phyloP scores from a whole-genome alignment of 306 rosid genomes.

The Vicia sativa region DNA sequence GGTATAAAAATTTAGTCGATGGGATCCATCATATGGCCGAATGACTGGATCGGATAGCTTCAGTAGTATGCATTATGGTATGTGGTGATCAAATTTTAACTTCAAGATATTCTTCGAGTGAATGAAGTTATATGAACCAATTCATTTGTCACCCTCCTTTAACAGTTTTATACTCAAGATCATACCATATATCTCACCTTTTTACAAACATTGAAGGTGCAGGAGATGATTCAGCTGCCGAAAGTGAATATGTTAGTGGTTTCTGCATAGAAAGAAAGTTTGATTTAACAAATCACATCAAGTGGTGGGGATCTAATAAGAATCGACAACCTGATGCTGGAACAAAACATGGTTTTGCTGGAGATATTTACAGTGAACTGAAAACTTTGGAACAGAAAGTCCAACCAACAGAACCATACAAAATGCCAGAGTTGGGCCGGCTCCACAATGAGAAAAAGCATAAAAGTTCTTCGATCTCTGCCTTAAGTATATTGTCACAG shows the following conservation, averaged over 20 bases:
- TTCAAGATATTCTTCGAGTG: slow-evolving; percentile 29
- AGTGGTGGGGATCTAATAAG: slow-evolving; percentile 95
- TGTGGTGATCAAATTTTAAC: slow-evolving; percentile 40
- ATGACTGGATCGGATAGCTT: slow-evolving; percentile 84
- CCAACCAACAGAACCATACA: slow-evolving; percentile 84
- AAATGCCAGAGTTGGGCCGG: slow-evolving; percentile 81
- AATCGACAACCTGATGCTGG: slow-evolving; percentile 61
- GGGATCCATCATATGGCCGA: slow-evolving; percentile 90
- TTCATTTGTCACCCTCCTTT: slow-evolving; percentile 16
- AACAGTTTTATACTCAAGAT: slow-evolving; percentile 27
- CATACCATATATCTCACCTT: slow-evolving; percentile 35
- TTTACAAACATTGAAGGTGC: slow-evolving; percentile 48
- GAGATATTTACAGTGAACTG: slow-evolving; percentile 74
- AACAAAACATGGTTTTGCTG: slow-evolving; percentile 55
- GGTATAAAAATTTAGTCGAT: slow-evolving; percentile 60
- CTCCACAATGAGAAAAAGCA: slow-evolving; percentile 56
- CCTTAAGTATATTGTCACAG: slow-evolving; percentile 82
- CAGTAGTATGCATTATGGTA: slow-evolving; percentile 75
- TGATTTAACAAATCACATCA: slow-evolving; percentile 82
- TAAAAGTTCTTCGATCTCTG: slow-evolving; percentile 66
- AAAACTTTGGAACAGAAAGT: slow-evolving; percentile 71
- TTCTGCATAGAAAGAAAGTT: slow-evolving; percentile 80
- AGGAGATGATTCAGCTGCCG: slow-evolving; percentile 83
- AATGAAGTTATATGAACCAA: slow-evolving; percentile 20
- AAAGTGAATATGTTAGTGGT: slow-evolving; percentile 60